These are phyloP conservation scores for Kodamaea fungicola DNA, from an alignment of 1,139 yeast genomes.

Conservation along the genomic window DNA sequence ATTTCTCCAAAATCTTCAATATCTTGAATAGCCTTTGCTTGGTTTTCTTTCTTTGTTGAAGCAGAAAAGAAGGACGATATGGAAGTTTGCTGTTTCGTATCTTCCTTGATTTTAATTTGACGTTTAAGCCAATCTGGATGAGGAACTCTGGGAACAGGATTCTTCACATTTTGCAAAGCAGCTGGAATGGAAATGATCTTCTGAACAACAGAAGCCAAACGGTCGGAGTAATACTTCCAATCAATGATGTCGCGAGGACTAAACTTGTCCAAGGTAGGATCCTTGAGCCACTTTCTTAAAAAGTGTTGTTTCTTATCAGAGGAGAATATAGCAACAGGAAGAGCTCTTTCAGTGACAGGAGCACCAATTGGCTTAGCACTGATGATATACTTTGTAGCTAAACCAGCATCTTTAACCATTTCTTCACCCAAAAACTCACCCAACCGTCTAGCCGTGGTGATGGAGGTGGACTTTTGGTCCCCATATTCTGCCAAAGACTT, in stretches of 20 bases:
- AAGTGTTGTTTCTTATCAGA: conserved; percentile 67
- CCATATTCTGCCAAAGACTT: conserved; percentile 88
- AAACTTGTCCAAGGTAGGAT: conserved; percentile 71
- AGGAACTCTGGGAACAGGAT: conserved; percentile 91
- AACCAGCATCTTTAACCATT: conserved; percentile 95
- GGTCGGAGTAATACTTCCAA: conserved; percentile 89
- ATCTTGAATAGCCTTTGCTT: conserved; percentile 46
- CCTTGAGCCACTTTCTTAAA: conserved; percentile 83
- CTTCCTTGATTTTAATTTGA: conserved; percentile 56
- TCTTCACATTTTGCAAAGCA: conserved; percentile 81
- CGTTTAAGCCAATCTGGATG: conserved; percentile 93
- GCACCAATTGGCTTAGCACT: conserved; percentile 80
- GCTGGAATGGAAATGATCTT: conserved; percentile 97
- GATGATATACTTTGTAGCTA: conserved; percentile 92
- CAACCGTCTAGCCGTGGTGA: conserved; percentile 87
- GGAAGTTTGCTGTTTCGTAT: conserved; percentile 68
- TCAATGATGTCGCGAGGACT: conserved; percentile 89
- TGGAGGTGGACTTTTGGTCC: conserved; percentile 87
- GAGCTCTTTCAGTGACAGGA: conserved; percentile 94
- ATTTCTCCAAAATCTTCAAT: conserved; percentile 71
- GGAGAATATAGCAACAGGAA: conserved; percentile 94
- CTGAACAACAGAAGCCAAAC: conserved; percentile 90
- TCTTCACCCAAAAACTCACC: conserved; percentile 97
- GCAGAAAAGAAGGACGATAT: conserved; percentile 56
- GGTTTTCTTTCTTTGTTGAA: conserved; percentile 28